Conservation (phyloP, 176 grass and related monocot species). For the Zoysia pacifica region DNA sequence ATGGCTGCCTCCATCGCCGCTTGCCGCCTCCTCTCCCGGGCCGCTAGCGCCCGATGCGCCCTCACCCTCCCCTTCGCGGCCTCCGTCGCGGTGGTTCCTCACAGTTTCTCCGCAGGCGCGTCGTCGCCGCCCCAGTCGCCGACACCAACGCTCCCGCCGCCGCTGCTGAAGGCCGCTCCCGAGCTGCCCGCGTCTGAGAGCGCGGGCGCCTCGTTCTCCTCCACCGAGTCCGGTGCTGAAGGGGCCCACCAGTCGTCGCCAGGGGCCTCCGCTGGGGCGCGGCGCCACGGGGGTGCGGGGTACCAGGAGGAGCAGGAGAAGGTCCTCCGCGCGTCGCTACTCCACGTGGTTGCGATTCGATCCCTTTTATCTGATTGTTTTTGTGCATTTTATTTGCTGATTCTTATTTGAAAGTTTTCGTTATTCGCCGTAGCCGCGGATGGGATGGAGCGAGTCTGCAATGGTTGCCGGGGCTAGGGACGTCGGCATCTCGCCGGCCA, state of each 20-base stretch:
- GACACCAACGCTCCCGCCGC: constrained; percentile 31
- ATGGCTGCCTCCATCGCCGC: constrained; percentile 65
- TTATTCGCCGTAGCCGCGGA: constrained; percentile 51
- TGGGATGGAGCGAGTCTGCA: constrained; percentile 94
- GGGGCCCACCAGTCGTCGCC: constrained; percentile 20
- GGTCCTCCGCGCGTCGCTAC: constrained; percentile 79
- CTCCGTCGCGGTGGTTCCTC: background rate
- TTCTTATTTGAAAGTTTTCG: background rate
- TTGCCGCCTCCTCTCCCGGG: constrained; percentile 54
- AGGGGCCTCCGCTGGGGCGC: constrained; percentile 27
- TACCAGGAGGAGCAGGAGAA: constrained; percentile 83
- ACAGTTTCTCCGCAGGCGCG: constrained; percentile 41
- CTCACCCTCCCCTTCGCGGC: constrained; percentile 4
- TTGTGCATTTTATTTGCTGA: background rate
- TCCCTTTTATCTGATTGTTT: constrained; percentile 8
- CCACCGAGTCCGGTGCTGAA: background rate
- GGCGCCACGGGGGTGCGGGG: constrained; percentile 37
- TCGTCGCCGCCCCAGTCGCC: constrained; percentile 27
- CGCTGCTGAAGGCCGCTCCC: constrained; percentile 22
- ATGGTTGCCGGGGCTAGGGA: constrained; percentile 87
- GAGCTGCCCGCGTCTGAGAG: constrained; percentile 39
- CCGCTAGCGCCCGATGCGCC: constrained; percentile 20
- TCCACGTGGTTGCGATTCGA: constrained; percentile 64
- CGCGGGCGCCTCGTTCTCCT: constrained; percentile 9
- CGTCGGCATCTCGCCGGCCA: constrained; percentile 72